phyloP scores from a whole-genome alignment of 768 basidiomycete species.

The Suillus plorans region DNA sequence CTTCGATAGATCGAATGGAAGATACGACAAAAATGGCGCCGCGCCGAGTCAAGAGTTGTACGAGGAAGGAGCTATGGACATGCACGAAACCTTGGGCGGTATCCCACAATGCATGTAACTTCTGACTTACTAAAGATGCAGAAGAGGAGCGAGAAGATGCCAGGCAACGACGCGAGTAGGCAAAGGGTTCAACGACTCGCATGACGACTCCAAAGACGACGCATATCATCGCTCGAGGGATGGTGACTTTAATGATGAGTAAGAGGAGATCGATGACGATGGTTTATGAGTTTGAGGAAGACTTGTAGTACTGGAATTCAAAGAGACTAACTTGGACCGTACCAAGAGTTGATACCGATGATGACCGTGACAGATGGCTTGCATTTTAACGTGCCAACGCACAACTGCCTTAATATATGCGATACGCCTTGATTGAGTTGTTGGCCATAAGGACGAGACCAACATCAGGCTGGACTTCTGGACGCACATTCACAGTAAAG shows the following conservation, averaged over 20 bases:
- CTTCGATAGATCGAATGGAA: conserved; percentile 8
- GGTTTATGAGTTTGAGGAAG: neutral
- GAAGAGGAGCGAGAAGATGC: conserved; percentile 1
- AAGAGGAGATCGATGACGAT: neutral
- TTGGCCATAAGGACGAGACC: neutral
- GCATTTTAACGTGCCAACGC: neutral
- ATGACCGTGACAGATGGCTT: neutral
- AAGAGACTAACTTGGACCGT: neutral
- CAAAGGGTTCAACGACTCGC: neutral
- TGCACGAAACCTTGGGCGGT: conserved; percentile 11
- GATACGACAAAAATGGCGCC: neutral
- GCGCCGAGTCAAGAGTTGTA: conserved; percentile 10
- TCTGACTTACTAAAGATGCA: conserved; percentile 8
- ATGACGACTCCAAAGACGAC: neutral
- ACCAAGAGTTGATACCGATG: neutral
- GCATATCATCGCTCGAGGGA: neutral
- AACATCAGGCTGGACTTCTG: neutral
- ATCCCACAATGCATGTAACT: conserved; percentile 11
- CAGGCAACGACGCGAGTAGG: neutral
- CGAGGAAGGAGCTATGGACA: conserved; percentile 8
- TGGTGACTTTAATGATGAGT: neutral
- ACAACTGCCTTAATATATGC: neutral
- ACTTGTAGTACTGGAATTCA: neutral
- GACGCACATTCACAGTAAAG: neutral
- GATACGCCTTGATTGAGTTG: neutral